A percentile compares a stretch with the other conserved stretches of the same genome.
Evolutionary conservation across 495 filamentous ascomycete genomes (phyloP).

Genomic region (Aspergillus bertholletiae): DNA sequence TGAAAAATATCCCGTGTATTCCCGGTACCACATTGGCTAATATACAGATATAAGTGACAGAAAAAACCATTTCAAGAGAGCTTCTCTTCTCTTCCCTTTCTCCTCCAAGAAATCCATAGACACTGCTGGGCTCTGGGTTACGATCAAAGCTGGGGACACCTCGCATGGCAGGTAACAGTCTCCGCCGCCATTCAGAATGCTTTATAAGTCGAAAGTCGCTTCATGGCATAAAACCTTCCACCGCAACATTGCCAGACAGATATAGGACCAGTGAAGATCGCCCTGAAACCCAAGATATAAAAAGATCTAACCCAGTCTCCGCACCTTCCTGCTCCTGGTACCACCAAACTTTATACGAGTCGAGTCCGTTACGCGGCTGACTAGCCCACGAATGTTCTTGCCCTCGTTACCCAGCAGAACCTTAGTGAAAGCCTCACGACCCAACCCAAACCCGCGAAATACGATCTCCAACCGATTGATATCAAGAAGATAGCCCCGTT

Average conservation of each 20-base stretch:
- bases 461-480: slow-evolving; percentile 64
- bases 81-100: neutral
- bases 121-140: neutral
- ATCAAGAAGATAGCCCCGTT: slow-evolving; percentile 62
- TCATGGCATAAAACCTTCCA: neutral
- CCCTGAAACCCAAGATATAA: neutral
- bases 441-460: slow-evolving; percentile 76
- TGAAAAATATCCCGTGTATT: neutral
- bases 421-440: slow-evolving; percentile 85
- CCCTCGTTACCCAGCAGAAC: slow-evolving; percentile 84
- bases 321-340: slow-evolving; percentile 74
- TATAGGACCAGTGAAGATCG: neutral
- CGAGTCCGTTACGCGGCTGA: slow-evolving; percentile 73
- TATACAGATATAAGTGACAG: slow-evolving; percentile 1
- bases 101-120: neutral
- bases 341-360: slow-evolving; percentile 95
- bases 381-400: slow-evolving; percentile 60
- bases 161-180: neutral
- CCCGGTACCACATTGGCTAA: slow-evolving; percentile 1
- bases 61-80: neutral
- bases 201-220: neutral
- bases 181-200: neutral
- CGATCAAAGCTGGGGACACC: neutral
- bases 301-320: slow-evolving; percentile 67
- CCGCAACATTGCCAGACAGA: neutral